Evolutionary conservation across 768 basidiomycete species (phyloP), one percentile per base, ranked within the genome.

Genomic region (Glaciozyma antarctica): DNA sequence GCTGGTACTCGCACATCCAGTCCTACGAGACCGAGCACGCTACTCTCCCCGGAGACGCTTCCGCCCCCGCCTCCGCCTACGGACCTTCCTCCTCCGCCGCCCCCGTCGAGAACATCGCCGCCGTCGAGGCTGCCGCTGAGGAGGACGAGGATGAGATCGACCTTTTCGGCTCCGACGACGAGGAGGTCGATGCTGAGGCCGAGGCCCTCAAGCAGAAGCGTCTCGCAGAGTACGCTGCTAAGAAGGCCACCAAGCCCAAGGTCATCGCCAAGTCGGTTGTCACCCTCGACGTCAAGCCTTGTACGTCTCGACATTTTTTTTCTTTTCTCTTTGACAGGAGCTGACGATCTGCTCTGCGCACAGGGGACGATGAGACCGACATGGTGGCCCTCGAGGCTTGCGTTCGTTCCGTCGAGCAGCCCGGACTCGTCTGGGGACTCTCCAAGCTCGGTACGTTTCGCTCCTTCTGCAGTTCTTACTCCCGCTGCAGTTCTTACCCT

Each of bases 341-440:
- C 22, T 61, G 48, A 52, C 67, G 60, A 12, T 95, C 4, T 16
- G 9, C 8, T 15, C 13, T 28, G 3, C 26, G 26, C 30, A 8
- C 30, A 54, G 53, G 92, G 94, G 94, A 98, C 77, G 94, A 98
- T 76, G 92, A 95, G 81, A 99, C 95, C 58, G 90, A 97, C 78
- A 93, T 99, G 93, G 82, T 75, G 52, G 88, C 80, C 58, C 81
- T 98, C 72, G 94, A 98, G 78, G 77, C 81, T 21, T 74, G 82
- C 49, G 94, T 98, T 61, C 85, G 95, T 66, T 85, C 89, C 26
- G 85, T 98, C 73, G 83, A 88, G 77, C 80, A 84, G 80, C 86
- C 88, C 48, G 95, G 95, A 75, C 87, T 99, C 64, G 83, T 97
- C 57, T 99, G 95, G 95, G 94, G 95, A 77, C 83, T 84, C 49